Percentiles rank a stretch among this genome's conserved stretches.
phyloP scores from a whole-genome alignment of 257 asterid genomes.

The Thymus quinquecostatus region DNA sequence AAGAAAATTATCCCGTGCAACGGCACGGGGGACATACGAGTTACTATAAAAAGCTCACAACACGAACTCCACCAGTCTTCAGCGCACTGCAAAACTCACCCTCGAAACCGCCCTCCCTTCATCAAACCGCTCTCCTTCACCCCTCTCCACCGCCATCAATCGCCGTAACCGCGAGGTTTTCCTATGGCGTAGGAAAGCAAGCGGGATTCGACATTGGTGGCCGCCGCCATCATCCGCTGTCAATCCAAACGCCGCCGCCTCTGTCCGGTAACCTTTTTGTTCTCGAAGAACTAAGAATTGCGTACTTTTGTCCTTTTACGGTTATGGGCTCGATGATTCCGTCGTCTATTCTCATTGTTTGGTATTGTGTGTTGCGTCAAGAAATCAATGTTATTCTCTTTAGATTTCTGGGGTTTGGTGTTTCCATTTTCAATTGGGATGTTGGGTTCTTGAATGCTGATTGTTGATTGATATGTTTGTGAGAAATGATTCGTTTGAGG shows the following conservation, averaged over 20 bases:
- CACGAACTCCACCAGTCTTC: neutral
- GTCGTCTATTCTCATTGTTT: no score
- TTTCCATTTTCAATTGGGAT: neutral
- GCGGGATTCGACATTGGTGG: neutral
- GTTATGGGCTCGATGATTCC: no score
- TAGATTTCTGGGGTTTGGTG: neutral
- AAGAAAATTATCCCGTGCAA: no score
- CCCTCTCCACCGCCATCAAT: neutral
- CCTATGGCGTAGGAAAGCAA: neutral
- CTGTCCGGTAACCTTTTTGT: conserved; percentile 20
- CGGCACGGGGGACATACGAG: no score
- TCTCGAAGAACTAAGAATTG: neutral
- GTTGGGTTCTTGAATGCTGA: conserved; percentile 6
- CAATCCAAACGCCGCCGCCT: conserved; percentile 11
- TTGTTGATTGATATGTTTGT: neutral
- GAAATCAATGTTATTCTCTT: conserved; percentile 1
- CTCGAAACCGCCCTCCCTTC: conserved; percentile 24
- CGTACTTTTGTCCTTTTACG: neutral
- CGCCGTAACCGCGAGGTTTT: neutral
- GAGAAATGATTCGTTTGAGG: conserved; percentile 1
- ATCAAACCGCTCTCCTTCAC: neutral
- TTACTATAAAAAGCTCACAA: conserved; percentile 16
- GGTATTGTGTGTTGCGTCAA: no score
- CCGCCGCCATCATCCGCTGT: neutral
- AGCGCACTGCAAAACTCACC: neutral